Percentiles rank a stretch among this genome's conserved stretches.
These are phyloP conservation scores for Ailanthus altissimus DNA, from an alignment of 345 rosid genomes.

Conservation along the genomic window DNA sequence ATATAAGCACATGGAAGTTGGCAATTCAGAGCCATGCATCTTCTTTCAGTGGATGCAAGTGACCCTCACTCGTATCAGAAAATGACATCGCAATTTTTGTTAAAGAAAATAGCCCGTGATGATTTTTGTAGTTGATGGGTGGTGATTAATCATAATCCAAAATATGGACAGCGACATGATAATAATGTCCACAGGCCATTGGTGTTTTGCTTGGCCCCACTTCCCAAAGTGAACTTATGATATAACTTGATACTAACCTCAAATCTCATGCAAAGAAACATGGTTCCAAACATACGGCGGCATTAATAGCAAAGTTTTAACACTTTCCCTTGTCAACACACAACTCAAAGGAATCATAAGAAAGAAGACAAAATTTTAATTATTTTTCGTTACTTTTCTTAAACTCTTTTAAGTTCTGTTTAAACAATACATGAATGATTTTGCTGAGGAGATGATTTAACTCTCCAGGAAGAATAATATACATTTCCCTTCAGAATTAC, in stretches of 20 bases:
- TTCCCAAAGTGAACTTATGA: not conserved
- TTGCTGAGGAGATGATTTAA: not conserved
- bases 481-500: not conserved
- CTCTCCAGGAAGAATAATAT: constrained; percentile 12
- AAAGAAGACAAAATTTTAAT: not conserved
- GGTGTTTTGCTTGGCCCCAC: not conserved
- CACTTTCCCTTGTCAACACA: not conserved
- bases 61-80: not conserved
- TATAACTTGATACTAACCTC: not conserved
- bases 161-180: not conserved
- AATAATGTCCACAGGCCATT: too few species aligned
- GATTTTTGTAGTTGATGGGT: not conserved
- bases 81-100: not conserved
- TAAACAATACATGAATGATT: constrained; percentile 7
- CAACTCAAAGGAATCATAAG: not conserved
- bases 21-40: not conserved
- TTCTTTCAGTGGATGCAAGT: not conserved
- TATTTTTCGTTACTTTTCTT: not conserved
- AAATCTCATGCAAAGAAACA: not conserved
- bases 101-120: too few species aligned
- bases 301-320: not conserved
- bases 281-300: not conserved
- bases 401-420: not conserved
- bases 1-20: not conserved
- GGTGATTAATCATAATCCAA: not conserved